Conservation (phyloP, 2,329 filamentous ascomycete genomes). For the Berkeleyomyces rouxiae region DNA sequence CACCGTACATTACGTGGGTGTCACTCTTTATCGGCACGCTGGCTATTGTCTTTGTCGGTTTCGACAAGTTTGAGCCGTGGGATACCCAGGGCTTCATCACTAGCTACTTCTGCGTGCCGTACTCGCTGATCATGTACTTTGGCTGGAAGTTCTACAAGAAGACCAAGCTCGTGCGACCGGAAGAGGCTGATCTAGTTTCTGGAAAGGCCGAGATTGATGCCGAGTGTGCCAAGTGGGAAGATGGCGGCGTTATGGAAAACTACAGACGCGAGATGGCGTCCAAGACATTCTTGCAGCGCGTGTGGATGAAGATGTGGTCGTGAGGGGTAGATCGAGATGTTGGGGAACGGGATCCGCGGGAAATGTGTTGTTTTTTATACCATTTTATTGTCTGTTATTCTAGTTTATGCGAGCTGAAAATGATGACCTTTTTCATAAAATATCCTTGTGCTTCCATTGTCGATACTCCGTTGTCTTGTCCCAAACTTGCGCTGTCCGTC, state of each 20-base stretch:
- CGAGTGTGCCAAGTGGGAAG: conserved; percentile 28
- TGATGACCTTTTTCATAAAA: neutral
- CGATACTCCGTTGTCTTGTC: too few relatives aligned
- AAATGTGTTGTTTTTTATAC: neutral
- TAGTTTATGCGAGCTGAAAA: neutral
- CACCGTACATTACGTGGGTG: conserved; percentile 2
- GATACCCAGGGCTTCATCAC: conserved; percentile 26
- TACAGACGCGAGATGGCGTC: conserved; percentile 22
- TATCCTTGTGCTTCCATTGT: too few relatives aligned
- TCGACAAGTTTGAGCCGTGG: conserved; percentile 37
- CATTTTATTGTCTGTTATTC: neutral
- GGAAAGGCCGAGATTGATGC: conserved; percentile 51
- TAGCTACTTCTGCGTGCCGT: conserved; percentile 36
- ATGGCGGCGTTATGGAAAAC: conserved; percentile 30
- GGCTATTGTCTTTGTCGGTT: conserved; percentile 39
- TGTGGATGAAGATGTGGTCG: conserved; percentile 27
- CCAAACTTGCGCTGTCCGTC: too few relatives aligned
- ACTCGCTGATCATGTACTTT: conserved; percentile 39
- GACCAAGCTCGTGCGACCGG: conserved; percentile 37
- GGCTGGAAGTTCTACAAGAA: conserved; percentile 50
- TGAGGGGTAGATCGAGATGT: neutral
- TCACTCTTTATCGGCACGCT: conserved; percentile 30
- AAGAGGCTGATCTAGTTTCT: conserved; percentile 43
- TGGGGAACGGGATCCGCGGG: neutral
- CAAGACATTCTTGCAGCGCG: conserved; percentile 22